These are phyloP conservation scores for Sporothrix phasma DNA, from an alignment of 2,329 filamentous ascomycete species.

Conservation along the genomic window DNA sequence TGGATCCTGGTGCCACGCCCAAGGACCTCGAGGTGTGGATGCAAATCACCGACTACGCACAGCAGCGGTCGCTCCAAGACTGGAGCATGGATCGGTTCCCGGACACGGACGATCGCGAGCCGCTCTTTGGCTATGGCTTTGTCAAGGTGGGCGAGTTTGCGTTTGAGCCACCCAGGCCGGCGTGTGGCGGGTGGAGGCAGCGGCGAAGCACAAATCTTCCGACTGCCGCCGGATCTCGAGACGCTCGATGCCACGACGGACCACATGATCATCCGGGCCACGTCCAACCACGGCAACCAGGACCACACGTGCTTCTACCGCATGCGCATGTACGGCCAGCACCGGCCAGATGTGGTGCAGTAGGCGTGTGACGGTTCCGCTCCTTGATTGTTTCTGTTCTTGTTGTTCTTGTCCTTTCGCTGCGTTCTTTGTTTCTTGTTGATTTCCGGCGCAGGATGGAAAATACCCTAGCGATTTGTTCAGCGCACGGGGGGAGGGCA, in stretches of 20 bases:
- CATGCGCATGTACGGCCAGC: conserved; percentile 45
- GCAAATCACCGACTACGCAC: conserved; percentile 39
- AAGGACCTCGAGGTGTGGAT: conserved; percentile 62
- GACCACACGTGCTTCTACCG: conserved; percentile 59
- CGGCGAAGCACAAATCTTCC: conserved; percentile 40
- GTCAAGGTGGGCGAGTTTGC: conserved; percentile 49
- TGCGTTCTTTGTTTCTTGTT: neutral
- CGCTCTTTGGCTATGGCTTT: conserved; percentile 33
- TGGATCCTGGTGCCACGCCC: conserved; percentile 53
- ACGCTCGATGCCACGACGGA: conserved; percentile 39
- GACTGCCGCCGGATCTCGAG: conserved; percentile 40
- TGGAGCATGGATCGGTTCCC: conserved; percentile 37
- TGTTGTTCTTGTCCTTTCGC: neutral
- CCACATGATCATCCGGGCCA: conserved; percentile 43
- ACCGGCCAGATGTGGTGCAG: conserved; percentile 11
- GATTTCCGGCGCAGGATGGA: neutral
- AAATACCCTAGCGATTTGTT: conserved; percentile 8
- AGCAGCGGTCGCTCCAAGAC: conserved; percentile 29
- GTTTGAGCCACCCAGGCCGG: conserved; percentile 38
- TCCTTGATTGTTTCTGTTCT: neutral
- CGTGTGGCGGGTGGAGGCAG: conserved; percentile 28
- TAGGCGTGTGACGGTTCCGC: neutral
- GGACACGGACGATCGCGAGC: conserved; percentile 19
- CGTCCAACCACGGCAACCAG: conserved; percentile 47
- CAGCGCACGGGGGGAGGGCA: neutral